Evolutionary conservation across 306 rosid genomes (phyloP), one percentile per base, ranked within the genome.

Genomic region (Prinsepia uniflora): DNA sequence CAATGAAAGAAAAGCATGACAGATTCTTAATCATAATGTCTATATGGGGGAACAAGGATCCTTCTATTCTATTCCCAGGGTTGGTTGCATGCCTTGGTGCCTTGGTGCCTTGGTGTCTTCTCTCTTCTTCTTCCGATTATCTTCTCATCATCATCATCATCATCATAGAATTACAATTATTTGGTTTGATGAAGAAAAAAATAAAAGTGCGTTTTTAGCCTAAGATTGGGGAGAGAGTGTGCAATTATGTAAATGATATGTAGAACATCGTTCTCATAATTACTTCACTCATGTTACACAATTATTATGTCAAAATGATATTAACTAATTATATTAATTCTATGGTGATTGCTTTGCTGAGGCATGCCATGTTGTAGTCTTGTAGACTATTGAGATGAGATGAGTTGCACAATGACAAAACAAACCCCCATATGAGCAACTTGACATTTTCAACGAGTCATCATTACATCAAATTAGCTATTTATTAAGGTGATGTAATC

Each of bases 31-130:
- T 86, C 44, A 92, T 89, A 75, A 81, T 89, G 89, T 87, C 85
- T 45, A 34, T 46, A n/a, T n/a, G 53, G 47, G 76, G 81, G 79
- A 80, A 61, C 88, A 83, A 76, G 71, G 86, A 77, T 82, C 83
- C 88, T 81, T 87, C 81, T 68, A 76, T 71, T 76, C 76, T 68
- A 76, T 71, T 76, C 76, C 80, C 81, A 73, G 55, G 73, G 76
- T 80, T 80, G 87, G 76, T 80, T 80, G 89, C 89, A 81, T 88
- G 89, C 83, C 58, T 66, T 64, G 53, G 64, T 86, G 88, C 78
- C 83, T 68, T 79, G n/a, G n/a, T 88, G 89, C 83, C 58, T 66
- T 64, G 53, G 64, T 86, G 88, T 79, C 83, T 68, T 79, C 67
- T 78, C 19, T 49, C 1, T 8, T 19, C 59, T 72, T 15, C 63